These are phyloP conservation scores for Davidsoniella neocaledoniae DNA, from an alignment of 2,329 filamentous ascomycete genomes.

Conservation along the genomic window DNA sequence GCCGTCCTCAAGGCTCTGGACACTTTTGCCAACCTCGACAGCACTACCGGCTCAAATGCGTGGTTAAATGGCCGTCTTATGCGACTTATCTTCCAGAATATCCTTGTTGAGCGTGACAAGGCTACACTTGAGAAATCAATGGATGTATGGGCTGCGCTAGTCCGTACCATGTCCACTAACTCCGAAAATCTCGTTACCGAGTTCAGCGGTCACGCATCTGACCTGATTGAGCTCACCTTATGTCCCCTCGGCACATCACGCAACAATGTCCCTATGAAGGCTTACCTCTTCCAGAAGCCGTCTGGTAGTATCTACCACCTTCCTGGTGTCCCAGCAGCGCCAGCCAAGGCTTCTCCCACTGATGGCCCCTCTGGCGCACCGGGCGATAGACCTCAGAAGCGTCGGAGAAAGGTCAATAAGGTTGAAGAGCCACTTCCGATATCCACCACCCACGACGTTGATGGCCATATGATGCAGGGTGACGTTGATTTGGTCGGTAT, in stretches of 20 bases:
- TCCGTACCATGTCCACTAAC: conserved; percentile 49
- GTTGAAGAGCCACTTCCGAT: conserved; percentile 42
- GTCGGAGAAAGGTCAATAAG: conserved; percentile 74
- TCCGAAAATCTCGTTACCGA: conserved; percentile 51
- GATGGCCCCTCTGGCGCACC: conserved; percentile 24
- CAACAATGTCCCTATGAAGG: conserved; percentile 84
- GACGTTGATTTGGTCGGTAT: conserved; percentile 88
- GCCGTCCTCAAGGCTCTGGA: conserved; percentile 83
- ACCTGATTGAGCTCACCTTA: conserved; percentile 70
- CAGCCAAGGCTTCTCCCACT: conserved; percentile 27
- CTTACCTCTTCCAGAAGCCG: conserved; percentile 75
- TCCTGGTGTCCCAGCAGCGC: conserved; percentile 16
- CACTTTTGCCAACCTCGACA: conserved; percentile 78
- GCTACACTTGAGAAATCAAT: conserved; percentile 67
- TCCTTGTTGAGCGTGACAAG: conserved; percentile 81
- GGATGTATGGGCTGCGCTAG: conserved; percentile 70
- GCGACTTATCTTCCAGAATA: conserved; percentile 83
- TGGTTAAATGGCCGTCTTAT: conserved; percentile 88
- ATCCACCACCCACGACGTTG: conserved; percentile 73
- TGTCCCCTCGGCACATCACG: conserved; percentile 86
- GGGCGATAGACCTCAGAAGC: conserved; percentile 50
- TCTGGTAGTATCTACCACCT: conserved; percentile 69
- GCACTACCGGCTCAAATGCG: conserved; percentile 43
- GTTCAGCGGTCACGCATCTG: conserved; percentile 56
- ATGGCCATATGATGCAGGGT: conserved; percentile 94